Evolutionary conservation across 2,329 filamentous ascomycete genomes (phyloP).

Genomic region (Clarireedia monteithiana): DNA sequence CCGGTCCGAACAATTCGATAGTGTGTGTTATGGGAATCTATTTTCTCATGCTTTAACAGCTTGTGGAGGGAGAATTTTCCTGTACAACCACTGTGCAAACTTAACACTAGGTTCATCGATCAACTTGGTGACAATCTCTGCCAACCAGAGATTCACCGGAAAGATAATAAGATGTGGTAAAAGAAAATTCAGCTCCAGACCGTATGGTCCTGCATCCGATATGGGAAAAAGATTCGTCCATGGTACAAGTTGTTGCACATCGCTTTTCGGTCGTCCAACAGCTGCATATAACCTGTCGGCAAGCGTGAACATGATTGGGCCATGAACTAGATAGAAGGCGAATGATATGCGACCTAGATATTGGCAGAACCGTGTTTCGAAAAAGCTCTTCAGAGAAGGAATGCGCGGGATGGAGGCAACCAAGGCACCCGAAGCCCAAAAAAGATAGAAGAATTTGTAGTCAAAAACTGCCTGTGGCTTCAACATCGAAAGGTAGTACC

Average conservation of each 20-base stretch:
- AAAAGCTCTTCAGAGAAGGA: constrained; percentile 48
- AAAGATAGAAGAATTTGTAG: constrained; percentile 61
- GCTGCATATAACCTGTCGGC: constrained; percentile 8
- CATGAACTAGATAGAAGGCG: constrained; percentile 56
- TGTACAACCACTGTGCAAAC: constrained; percentile 50
- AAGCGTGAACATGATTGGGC: constrained; percentile 49
- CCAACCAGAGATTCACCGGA: constrained; percentile 50
- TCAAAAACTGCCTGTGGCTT: constrained; percentile 60
- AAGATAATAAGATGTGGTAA: constrained; percentile 51
- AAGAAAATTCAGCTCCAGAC: constrained; percentile 53
- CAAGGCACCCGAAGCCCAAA: constrained; percentile 50
- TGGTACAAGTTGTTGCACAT: constrained; percentile 34
- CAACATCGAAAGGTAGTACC: constrained; percentile 36
- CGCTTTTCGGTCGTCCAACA: constrained; percentile 1
- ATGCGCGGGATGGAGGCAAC: constrained; percentile 51
- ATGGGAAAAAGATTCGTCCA: constrained; percentile 52
- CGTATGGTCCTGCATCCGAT: constrained; percentile 47
- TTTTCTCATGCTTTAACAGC: not conserved
- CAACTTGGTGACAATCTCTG: constrained; percentile 46
- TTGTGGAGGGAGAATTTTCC: constrained; percentile 29
- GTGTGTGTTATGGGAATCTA: too few relatives aligned
- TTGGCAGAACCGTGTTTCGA: constrained; percentile 50
- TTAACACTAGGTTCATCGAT: constrained; percentile 55
- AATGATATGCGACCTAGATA: constrained; percentile 57
- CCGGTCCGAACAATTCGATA: not conserved